Evolutionary conservation across 164 flowering plant genomes (phyloP).

Genomic region (Magnolia changhungtana): DNA sequence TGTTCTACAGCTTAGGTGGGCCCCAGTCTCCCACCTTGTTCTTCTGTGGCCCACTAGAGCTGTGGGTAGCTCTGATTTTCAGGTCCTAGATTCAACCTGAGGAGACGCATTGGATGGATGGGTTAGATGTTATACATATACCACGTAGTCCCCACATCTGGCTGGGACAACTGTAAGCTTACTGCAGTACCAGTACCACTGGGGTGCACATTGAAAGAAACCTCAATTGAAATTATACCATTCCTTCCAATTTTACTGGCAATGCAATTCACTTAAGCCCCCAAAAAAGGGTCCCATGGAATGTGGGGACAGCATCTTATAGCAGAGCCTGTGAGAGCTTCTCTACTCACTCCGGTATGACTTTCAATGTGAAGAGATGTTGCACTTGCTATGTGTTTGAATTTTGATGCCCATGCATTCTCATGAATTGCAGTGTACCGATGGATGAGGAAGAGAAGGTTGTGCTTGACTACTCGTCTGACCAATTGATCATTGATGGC

Average conservation of each 20-base stretch:
- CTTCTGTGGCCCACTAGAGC: too few relatives aligned
- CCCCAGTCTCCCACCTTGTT: too few relatives aligned
- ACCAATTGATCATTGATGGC: slow-evolving; percentile 54
- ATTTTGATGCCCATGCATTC: neutral
- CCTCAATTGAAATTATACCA: neutral
- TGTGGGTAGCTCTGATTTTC: too few relatives aligned
- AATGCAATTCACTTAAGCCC: neutral
- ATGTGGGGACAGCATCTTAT: neutral
- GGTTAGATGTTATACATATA: too few relatives aligned
- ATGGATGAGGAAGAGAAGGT: slow-evolving; percentile 93
- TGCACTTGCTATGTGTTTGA: neutral
- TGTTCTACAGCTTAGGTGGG: too few relatives aligned
- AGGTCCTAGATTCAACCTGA: too few relatives aligned
- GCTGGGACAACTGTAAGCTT: too few relatives aligned
- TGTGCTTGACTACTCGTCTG: slow-evolving; percentile 77
- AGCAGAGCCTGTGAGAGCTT: neutral
- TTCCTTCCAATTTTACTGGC: neutral
- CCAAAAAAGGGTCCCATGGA: neutral
- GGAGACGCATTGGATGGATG: too few relatives aligned
- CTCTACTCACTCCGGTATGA: neutral
- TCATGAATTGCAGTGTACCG: slow-evolving; percentile 57
- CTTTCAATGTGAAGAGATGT: too few relatives aligned
- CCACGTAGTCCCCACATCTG: too few relatives aligned
- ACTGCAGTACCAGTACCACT: neutral
- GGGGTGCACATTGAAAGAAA: neutral